Evolutionary conservation across 164 flowering plant species (phyloP), one percentile per base, ranked within the genome.

Genomic region (Stephania cephalantha): DNA sequence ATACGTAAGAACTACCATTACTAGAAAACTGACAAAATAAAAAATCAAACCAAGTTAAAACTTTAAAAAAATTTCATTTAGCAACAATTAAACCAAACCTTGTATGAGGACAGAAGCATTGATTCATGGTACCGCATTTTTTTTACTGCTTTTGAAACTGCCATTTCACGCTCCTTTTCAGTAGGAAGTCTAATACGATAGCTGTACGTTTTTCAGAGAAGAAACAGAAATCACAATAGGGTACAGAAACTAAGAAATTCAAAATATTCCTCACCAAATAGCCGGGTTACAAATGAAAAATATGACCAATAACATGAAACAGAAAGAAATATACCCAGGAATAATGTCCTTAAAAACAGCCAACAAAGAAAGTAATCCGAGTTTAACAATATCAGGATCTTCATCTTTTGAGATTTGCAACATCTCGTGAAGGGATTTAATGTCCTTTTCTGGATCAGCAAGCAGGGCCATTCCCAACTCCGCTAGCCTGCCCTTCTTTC

Each of bases 101-200:
- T 91, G 85, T 94, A 96, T 44, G 89, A 81, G 44, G 87, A 81
- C 52, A 96, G 78, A 79, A 94, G 93, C 8, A 92, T 92, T 67
- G 97, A 85, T 77, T 96, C 99, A 84, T 86, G 91, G 79, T 64
- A 85, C 53, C 99, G 92, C 87, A 81, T 89, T 83, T 91, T 94
- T 72, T 84, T 87, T 67, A 94, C 91, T 73, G 78, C 91, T 87
- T 94, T 94, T 0, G 99, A 92, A 66, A 96, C 91, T 65, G 75
- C 87, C 97, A 92, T 92, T 77, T 89, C 90, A 72, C 83, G 77
- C 86, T 96, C 99, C 85, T 96, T 96, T 73, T 92, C 97, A 76
- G 97, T 92, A 15, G 99, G 99, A 74, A 94, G 95, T 86, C 99
- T 85, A 69, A 96, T 94, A 50, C 97, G 95, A 75, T 92, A 93